phyloP scores from a whole-genome alignment of 2,329 filamentous ascomycete genomes.

The Penicillium sp. region DNA sequence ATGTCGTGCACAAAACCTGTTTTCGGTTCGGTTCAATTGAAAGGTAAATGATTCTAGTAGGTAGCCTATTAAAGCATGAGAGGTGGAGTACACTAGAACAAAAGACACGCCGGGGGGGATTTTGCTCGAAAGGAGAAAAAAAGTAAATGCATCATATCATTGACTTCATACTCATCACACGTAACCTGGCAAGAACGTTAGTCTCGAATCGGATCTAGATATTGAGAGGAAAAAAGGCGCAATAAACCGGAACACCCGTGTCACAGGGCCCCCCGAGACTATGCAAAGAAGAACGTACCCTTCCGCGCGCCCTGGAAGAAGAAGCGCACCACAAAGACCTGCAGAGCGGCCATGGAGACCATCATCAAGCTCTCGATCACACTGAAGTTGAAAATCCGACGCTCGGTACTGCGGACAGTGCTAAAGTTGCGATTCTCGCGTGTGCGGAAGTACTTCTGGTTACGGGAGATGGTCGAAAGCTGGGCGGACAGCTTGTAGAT shows the following conservation, averaged over 20 bases:
- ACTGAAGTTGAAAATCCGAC: slow-evolving; percentile 95
- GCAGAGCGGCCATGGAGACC: slow-evolving; percentile 89
- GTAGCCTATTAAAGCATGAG: slow-evolving; percentile 12
- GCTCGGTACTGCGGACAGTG: slow-evolving; percentile 94
- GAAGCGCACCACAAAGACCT: slow-evolving; percentile 97
- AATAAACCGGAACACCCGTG: not conserved
- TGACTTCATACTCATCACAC: slow-evolving; percentile 39
- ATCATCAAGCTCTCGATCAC: slow-evolving; percentile 90
- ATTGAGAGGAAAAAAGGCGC: not conserved
- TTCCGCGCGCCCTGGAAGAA: slow-evolving; percentile 91
- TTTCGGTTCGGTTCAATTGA: slow-evolving; percentile 11
- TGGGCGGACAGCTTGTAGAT: slow-evolving; percentile 93
- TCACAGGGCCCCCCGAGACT: not conserved
- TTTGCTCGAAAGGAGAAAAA: slow-evolving; percentile 9
- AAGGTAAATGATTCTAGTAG: slow-evolving; percentile 9
- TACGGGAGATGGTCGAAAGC: slow-evolving; percentile 89
- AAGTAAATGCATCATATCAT: slow-evolving; percentile 34
- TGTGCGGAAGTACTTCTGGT: slow-evolving; percentile 99
- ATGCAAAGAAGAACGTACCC: slow-evolving; percentile 46
- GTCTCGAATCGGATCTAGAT: not conserved
- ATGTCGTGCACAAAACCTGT: slow-evolving; percentile 6
- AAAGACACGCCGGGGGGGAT: slow-evolving; percentile 14
- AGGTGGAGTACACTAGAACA: slow-evolving; percentile 14
- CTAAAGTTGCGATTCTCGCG: slow-evolving; percentile 99
- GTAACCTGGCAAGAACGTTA: slow-evolving; percentile 32